Conservation (phyloP, 192 early-diverging fungal species). For the Funneliformis mosseae region DNA sequence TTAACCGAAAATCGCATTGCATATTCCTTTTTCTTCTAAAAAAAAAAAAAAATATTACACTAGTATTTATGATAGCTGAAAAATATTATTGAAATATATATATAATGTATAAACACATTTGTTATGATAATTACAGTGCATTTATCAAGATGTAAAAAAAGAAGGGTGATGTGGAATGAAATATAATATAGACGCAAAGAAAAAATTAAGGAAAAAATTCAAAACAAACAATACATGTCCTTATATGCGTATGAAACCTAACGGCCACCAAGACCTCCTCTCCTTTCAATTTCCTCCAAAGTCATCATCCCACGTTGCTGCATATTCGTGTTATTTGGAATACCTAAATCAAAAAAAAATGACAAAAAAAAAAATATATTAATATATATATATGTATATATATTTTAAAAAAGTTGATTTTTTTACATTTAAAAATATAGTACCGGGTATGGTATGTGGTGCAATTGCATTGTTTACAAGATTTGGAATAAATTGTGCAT, state of each 20-base stretch:
- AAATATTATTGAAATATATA: conserved; percentile 22
- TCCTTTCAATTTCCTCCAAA: conserved; percentile 34
- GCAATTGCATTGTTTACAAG: conserved; percentile 31
- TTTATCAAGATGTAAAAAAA: conserved; percentile 14
- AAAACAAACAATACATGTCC: conserved; percentile 1
- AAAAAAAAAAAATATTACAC: background rate
- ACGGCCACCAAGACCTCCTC: conserved; percentile 30
- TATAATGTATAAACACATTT: conserved; percentile 23
- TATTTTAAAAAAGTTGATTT: too few relatives aligned
- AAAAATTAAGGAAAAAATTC: background rate
- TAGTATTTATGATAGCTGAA: background rate
- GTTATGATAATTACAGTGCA: conserved; percentile 18
- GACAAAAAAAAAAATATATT: too few relatives aligned
- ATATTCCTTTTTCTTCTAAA: background rate
- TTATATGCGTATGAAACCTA: conserved; percentile 1
- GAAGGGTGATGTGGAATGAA: background rate
- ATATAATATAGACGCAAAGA: conserved; percentile 2
- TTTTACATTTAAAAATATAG: background rate
- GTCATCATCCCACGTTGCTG: conserved; percentile 36
- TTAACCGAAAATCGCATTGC: background rate
- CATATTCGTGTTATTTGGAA: conserved; percentile 19
- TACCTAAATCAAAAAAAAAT: conserved; percentile 5
- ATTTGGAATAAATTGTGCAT: conserved; percentile 33
- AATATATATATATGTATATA: background rate
- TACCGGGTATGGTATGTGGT: conserved; percentile 29